Evolutionary conservation across 148 eudicot genomes (phyloP).

Genomic region (Chenopodium album): DNA sequence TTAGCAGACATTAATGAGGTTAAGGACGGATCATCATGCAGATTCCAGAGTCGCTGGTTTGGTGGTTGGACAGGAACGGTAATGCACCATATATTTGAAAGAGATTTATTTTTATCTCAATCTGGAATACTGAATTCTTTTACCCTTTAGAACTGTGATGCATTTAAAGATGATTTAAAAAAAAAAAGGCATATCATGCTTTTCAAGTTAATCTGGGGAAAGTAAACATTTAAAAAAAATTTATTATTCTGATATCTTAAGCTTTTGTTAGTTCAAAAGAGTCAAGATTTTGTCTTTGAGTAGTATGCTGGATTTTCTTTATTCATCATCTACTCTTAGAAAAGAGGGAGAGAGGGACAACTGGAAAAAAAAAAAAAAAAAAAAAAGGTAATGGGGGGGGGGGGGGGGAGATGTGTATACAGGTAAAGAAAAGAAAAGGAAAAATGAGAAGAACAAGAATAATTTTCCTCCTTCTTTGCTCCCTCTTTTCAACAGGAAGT

Average conservation of each 20-base stretch:
- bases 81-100: slow-evolving; percentile 2
- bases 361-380: neutral
- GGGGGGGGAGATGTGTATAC: neutral
- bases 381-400: neutral
- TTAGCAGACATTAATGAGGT: slow-evolving; percentile 32
- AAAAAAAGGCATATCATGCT: neutral
- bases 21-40: slow-evolving; percentile 22
- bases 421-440: neutral
- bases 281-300: neutral
- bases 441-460: neutral
- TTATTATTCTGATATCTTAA: neutral
- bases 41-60: slow-evolving; percentile 68
- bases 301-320: neutral
- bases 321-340: neutral
- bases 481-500: slow-evolving; percentile 31
- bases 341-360: neutral
- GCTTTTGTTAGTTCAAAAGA: neutral
- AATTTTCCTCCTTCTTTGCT: neutral
- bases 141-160: slow-evolving; percentile 1
- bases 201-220: neutral
- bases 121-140: neutral
- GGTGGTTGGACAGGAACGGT: slow-evolving; percentile 75
- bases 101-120: too few species aligned
- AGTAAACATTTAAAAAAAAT: too few species aligned
- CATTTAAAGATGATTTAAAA: neutral